Percentiles rank a stretch among this genome's conserved stretches.
Conservation (phyloP, 495 filamentous ascomycete species). For the Podospora sp. region DNA sequence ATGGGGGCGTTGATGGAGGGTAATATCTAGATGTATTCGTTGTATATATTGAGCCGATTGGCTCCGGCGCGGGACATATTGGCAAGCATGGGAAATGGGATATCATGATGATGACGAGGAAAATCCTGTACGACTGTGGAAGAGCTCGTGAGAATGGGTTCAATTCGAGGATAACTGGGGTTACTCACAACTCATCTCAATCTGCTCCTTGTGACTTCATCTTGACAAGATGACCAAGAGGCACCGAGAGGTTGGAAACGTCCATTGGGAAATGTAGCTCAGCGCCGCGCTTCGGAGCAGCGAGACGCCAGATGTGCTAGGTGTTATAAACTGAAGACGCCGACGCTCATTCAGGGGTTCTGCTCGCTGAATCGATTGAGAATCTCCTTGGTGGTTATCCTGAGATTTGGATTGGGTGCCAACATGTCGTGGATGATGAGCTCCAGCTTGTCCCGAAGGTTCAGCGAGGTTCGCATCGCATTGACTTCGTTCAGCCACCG, state of each 20-base stretch:
- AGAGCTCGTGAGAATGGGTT: background rate
- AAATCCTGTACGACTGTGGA: background rate
- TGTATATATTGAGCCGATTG: background rate
- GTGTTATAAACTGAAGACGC: background rate
- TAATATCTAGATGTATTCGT: background rate
- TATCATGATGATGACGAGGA: background rate
- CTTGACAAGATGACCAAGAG: too few species aligned
- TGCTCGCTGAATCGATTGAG: conserved; percentile 40
- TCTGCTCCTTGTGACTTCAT: background rate
- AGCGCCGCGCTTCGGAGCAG: too few species aligned
- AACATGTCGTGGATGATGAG: conserved; percentile 49
- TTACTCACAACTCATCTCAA: background rate
- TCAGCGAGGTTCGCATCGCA: conserved; percentile 39
- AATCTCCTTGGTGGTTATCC: conserved; percentile 47
- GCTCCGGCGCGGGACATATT: background rate
- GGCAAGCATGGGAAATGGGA: background rate
- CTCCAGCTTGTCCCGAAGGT: conserved; percentile 44
- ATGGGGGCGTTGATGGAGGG: background rate
- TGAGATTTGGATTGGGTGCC: conserved; percentile 44
- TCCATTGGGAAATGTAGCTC: too few species aligned
- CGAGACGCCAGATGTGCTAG: too few species aligned
- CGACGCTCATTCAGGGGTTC: conserved; percentile 24
- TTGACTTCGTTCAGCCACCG: conserved; percentile 50
- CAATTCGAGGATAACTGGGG: background rate
- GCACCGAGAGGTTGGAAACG: too few species aligned